Percentiles rank a stretch among this genome's conserved stretches.
Evolutionary conservation across 306 rosid genomes (phyloP).

Genomic region (Argentina anserina): DNA sequence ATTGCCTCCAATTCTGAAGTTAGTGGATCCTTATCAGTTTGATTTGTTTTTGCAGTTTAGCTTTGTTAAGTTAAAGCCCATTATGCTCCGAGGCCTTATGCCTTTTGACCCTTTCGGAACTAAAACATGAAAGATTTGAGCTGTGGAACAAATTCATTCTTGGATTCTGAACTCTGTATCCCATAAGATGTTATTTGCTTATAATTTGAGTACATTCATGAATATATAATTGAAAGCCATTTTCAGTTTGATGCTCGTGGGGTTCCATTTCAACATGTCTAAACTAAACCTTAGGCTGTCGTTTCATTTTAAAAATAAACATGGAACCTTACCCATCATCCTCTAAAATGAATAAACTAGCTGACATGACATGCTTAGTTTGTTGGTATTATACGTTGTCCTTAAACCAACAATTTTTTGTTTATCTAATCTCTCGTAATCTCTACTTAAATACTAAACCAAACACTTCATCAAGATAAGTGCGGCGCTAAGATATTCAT

Average conservation of each 20-base stretch:
- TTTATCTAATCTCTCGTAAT: constrained; percentile 2
- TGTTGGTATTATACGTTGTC: constrained; percentile 8
- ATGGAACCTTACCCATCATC: constrained; percentile 5
- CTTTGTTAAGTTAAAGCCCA: background rate
- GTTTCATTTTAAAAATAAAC: background rate
- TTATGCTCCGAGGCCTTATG: background rate
- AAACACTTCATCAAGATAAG: constrained; percentile 6
- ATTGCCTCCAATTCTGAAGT: background rate
- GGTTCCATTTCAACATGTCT: background rate
- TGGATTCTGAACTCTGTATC: background rate
- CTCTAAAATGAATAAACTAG: constrained; percentile 1
- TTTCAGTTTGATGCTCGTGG: background rate
- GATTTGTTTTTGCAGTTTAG: background rate
- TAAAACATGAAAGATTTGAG: background rate
- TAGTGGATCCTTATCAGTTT: background rate
- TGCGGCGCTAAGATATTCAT: background rate
- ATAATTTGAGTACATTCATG: no score
- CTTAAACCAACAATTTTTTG: background rate
- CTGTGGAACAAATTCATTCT: background rate
- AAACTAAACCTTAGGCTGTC: background rate
- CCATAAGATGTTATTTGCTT: background rate
- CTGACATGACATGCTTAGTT: background rate
- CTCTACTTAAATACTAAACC: background rate
- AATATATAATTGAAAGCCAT: background rate
- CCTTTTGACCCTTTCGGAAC: background rate